Evolutionary conservation across 192 early-diverging fungal species (phyloP), one percentile per base, ranked within the genome.

Genomic region (Entomortierella beljakovae): DNA sequence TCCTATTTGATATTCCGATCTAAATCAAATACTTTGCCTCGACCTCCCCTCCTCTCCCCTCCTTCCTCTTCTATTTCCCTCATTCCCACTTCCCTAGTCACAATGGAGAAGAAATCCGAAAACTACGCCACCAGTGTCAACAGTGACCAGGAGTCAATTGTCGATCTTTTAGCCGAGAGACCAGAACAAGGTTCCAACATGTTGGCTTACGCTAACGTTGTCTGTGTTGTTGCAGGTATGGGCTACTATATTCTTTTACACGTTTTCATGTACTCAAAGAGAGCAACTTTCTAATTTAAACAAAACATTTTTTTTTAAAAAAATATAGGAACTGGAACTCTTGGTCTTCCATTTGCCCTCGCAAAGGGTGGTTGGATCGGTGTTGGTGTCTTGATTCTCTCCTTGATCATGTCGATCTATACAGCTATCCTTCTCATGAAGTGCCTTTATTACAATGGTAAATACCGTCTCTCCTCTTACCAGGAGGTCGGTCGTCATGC

Each of bases 331-430:
- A 92, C 90, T 10, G 95, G 95, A 15, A 88, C 93, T 28, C 86
- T 95, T 26, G 93, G 94, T 70, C 83, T 96, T 22, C 95, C 95
- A 2, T 95, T 91, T 70, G 91, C 94, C 6, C 83, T 96, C 18
- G 85, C 74, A 40, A 82, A 89, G 37, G 87, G 90, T 59, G 95
- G 95, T 0, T 96, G 95, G 95, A 75, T 90, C 28, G 91, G 90
- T 34, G 60, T 91, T 8, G 65, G 88, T n/a, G 81, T 95, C 66
- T 81, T 96, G 33, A 40, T 90, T 22, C 82, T 94, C 40, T 89
- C 92, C 0, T 91, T 89, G 38, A 65, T 89, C 8, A 91, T 93
- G 64, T 88, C 90, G 16, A 56, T 86, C 26, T 94, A 94, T 73
- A 90, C 89, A 0, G 93, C 92, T 22, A 85, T 87, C 42, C 81